A percentile compares a stretch with the other conserved stretches of the same genome.
Evolutionary conservation across 2,329 filamentous ascomycete genomes (phyloP).

Genomic region (Alternaria longipes): DNA sequence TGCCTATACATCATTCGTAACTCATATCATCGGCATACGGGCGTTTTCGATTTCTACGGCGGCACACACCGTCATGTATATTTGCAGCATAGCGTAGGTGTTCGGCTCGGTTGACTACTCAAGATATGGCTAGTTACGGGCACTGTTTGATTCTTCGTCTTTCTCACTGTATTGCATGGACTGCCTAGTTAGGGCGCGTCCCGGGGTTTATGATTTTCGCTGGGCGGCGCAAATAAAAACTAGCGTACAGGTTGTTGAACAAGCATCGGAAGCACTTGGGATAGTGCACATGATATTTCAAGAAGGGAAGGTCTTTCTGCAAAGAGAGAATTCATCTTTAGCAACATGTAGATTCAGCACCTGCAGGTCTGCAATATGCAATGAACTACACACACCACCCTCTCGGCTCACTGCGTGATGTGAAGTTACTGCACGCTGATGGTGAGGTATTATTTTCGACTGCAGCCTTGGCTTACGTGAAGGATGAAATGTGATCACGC

Average conservation of each 20-base stretch:
- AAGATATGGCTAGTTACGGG: slow-evolving; percentile 25
- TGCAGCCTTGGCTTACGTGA: neutral
- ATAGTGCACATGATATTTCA: slow-evolving; percentile 19
- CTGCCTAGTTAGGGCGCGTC: slow-evolving; percentile 17
- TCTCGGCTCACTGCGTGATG: neutral
- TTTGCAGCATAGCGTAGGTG: slow-evolving; percentile 49
- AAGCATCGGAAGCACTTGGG: slow-evolving; percentile 29
- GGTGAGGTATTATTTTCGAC: neutral
- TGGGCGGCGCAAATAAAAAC: slow-evolving; percentile 32
- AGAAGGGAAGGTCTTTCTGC: slow-evolving; percentile 16
- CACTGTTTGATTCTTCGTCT: slow-evolving; percentile 22
- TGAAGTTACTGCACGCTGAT: neutral
- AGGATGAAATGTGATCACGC: slow-evolving; percentile 10
- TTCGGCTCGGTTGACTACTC: slow-evolving; percentile 39
- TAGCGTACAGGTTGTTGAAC: slow-evolving; percentile 23
- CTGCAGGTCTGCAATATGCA: slow-evolving; percentile 12
- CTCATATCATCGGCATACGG: slow-evolving; percentile 26
- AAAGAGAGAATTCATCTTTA: slow-evolving; percentile 16
- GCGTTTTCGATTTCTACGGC: slow-evolving; percentile 34
- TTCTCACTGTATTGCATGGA: slow-evolving; percentile 34
- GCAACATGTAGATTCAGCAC: slow-evolving; percentile 16
- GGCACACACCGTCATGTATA: slow-evolving; percentile 32
- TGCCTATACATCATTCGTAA: slow-evolving; percentile 8
- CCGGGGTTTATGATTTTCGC: slow-evolving; percentile 27
- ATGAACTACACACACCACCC: slow-evolving; percentile 6